Evolutionary conservation across 805 yeast genomes (phyloP), one percentile per base, ranked within the genome.

Genomic region (Yamadazyma ubonensis): DNA sequence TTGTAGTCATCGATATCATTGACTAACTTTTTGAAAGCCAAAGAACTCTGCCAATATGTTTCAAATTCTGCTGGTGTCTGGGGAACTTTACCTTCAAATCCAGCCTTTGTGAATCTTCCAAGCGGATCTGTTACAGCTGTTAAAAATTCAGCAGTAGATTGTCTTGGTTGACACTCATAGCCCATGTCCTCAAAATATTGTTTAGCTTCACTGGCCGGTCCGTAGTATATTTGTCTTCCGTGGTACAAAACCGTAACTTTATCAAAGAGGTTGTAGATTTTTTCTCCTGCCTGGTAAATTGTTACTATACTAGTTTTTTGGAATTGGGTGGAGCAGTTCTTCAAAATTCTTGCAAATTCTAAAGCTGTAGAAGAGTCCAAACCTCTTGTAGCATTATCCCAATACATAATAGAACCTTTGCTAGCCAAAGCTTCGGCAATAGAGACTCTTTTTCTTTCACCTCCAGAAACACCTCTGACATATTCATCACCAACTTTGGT

Each of bases 371-470:
- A 83, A 3, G 93, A 75, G 62, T 86, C 95, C 44, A 86, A 70
- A 49, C 95, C 95, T 66, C 93, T 76, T 2, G 95, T 86, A 5
- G 91, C 83, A 54, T 86, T 86, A 65, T 86, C 78, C 78, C 78
- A 73, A 47, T 73, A 63, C 49, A 73, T 75, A 12, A 72, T 53
- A 19, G 71, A 61, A 17, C 86, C 83, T 17, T 81, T 77, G 34
- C 80, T 70, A 30, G 83, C 73, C 33, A 82, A 63, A 0, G 85
- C 85, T 62, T 86, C 95, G 8, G 86, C 85, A 49, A 84, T 78
- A 7, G 90, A 81, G 1, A 84, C 89, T 65, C 91, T 76, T 61
- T 83, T 83, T 46, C 91, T 67, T 62, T 84, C 90, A 67, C 90
- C 90, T 51, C 91, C 88, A 34, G 90, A 80, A 21, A 81, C 84